These are phyloP conservation scores for Camellia oleifera DNA, from an alignment of 179 eudicot genomes.

Conservation along the genomic window DNA sequence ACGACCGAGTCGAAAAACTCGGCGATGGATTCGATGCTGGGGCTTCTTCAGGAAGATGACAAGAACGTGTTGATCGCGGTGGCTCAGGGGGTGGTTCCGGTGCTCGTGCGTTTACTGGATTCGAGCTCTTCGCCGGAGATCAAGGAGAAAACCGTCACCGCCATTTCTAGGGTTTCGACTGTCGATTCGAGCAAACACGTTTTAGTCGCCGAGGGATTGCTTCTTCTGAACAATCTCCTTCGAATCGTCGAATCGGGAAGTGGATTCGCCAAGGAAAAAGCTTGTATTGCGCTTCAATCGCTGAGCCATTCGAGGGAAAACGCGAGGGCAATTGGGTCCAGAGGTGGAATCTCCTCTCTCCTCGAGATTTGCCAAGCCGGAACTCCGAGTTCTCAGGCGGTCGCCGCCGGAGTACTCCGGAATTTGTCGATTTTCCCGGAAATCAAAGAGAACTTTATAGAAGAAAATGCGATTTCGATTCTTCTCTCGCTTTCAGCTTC, in stretches of 20 bases:
- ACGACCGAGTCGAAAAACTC: conserved; percentile 42
- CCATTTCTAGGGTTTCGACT: conserved; percentile 60
- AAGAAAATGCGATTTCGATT: conserved; percentile 61
- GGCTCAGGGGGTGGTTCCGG: conserved; percentile 77
- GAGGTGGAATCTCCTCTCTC: conserved; percentile 75
- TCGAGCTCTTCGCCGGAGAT: conserved; percentile 50
- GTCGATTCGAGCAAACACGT: conserved; percentile 59
- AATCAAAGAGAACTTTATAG: conserved; percentile 63
- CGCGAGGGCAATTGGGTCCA: conserved; percentile 74
- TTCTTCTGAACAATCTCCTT: conserved; percentile 54
- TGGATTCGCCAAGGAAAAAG: conserved; percentile 64
- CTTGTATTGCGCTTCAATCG: conserved; percentile 51
- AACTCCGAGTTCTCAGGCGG: conserved; percentile 67
- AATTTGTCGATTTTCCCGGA: conserved; percentile 60
- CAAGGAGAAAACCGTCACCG: conserved; percentile 61
- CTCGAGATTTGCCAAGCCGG: conserved; percentile 71
- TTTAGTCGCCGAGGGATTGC: conserved; percentile 60
- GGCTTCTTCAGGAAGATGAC: conserved; percentile 53
- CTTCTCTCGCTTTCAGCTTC: conserved; percentile 47
- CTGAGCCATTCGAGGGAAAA: conserved; percentile 58
- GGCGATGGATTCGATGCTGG: conserved; percentile 48
- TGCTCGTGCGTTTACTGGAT: conserved; percentile 64
- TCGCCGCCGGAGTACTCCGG: conserved; percentile 63
- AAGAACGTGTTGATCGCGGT: conserved; percentile 68
- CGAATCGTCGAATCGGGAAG: conserved; percentile 70